These are phyloP conservation scores for Epichloe typhina DNA, from an alignment of 2,329 filamentous ascomycete genomes.

Conservation along the genomic window DNA sequence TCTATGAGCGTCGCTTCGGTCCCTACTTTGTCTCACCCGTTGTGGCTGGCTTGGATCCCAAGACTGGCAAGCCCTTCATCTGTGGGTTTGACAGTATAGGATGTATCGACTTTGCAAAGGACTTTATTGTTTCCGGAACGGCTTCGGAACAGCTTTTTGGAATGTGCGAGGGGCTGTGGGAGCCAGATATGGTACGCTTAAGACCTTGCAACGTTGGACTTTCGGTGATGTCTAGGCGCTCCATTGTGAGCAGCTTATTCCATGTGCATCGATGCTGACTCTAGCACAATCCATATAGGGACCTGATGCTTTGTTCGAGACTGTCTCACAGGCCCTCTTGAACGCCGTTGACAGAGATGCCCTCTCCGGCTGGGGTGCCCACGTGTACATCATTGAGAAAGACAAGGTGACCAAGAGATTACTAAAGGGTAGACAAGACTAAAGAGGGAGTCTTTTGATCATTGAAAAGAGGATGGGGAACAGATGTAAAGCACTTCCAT, in stretches of 20 bases:
- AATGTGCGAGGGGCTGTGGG: conserved; percentile 96
- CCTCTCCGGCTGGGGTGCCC: conserved; percentile 92
- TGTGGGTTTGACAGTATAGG: conserved; percentile 98
- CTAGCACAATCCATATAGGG: conserved; percentile 33
- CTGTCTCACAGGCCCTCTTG: conserved; percentile 86
- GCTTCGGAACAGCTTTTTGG: conserved; percentile 96
- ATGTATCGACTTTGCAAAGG: conserved; percentile 98
- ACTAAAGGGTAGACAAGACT: conserved; percentile 95
- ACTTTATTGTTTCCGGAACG: conserved; percentile 96
- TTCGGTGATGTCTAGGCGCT: not conserved
- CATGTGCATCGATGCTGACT: not conserved
- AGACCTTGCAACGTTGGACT: not conserved
- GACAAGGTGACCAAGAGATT: conserved; percentile 98
- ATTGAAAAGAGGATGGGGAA: conserved; percentile 4
- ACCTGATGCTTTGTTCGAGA: conserved; percentile 95
- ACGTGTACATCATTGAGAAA: conserved; percentile 99
- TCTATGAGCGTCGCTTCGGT: conserved; percentile 94
- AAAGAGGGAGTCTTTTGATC: conserved; percentile 19
- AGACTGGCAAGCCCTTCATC: conserved; percentile 89
- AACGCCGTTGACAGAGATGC: conserved; percentile 96
- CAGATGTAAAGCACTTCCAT: not conserved
- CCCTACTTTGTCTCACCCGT: conserved; percentile 95
- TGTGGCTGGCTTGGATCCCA: conserved; percentile 87
- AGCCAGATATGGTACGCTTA: conserved; percentile 75
- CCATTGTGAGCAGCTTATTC: not conserved